phyloP scores from a whole-genome alignment of 2,329 filamentous ascomycete species.

The Ceratocystis colombiana region DNA sequence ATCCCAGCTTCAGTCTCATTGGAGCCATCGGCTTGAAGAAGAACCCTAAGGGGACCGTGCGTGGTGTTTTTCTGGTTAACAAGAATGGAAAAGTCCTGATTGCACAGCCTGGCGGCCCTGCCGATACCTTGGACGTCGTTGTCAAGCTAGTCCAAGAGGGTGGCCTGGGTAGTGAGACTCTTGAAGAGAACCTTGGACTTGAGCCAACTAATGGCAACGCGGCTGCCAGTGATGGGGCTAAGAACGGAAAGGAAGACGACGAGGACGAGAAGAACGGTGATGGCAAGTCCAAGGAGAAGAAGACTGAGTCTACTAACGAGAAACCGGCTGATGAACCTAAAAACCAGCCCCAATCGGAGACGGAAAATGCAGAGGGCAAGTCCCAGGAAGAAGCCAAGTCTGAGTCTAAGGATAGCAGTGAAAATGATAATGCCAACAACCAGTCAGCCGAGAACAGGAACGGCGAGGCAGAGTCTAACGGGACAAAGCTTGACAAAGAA shows the following conservation, averaged over 20 bases:
- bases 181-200: slow-evolving; percentile 25
- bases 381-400: neutral
- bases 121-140: slow-evolving; percentile 65
- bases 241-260: slow-evolving; percentile 25
- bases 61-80: slow-evolving; percentile 80
- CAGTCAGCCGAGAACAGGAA: neutral
- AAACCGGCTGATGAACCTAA: slow-evolving; percentile 12
- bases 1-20: slow-evolving; percentile 64
- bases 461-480: neutral
- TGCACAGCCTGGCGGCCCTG: slow-evolving; percentile 56
- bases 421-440: neutral
- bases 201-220: neutral
- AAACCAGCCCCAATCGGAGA: slow-evolving; percentile 21
- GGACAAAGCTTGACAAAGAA: neutral
- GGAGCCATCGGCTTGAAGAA: slow-evolving; percentile 84
- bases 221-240: neutral
- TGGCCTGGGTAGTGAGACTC: slow-evolving; percentile 11
- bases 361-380: neutral
- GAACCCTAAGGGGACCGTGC: slow-evolving; percentile 63
- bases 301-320: slow-evolving; percentile 20
- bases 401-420: neutral
- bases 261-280: slow-evolving; percentile 12
- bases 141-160: slow-evolving; percentile 54
- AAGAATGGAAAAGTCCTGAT: slow-evolving; percentile 73
- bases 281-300: slow-evolving; percentile 19